Base-by-base conservation (phyloP, 148 eudicot species). In the Spergularia bocconei region DNA sequence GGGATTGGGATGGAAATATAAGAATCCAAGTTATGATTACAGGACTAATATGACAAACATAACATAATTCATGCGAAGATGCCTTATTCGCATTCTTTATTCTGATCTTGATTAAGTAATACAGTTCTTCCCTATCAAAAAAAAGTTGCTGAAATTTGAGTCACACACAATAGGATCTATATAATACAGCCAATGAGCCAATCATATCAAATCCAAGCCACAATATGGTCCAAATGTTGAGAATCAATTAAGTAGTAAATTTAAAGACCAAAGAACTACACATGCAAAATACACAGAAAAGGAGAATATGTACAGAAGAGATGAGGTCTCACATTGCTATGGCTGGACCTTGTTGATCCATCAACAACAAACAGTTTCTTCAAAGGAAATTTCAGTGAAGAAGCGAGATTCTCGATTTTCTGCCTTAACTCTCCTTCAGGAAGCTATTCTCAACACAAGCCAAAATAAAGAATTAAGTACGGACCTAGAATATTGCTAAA, bases 261-360 rank as follows among this genome's bases (percentile, higher is more conserved):
- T 38, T 38, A 8, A 74, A 25, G 21, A 15, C 44, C 4, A 25
- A 59, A 33, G 38, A 67, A 29, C 14, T 44, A 61, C 13, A 62
- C 12, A 69, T 16, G 48, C 16, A 38, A 17, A 20, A 44, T 41
- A 15, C 41, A 29, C n/a, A 75, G 12, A 8, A 44, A 55, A 21
- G 33, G 6, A 73, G 48, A 63, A 61, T 50, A 58, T 38, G n/a
- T 19, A 79, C 36, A 52, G 44, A 66, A 63, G 77, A 81, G 64
- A 54, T 59, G 67, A 79, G 72, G 55, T 50, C 99, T 89, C 83
- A 96, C 99, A 89, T 96, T 96, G 89, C 98, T 96, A 76, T 96
- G 99, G 83, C 97, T 88, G 69, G 99, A 96, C 83, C 99, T 89
- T 25, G 91, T 96, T 39, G 99, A 96, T 83, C 99, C 99, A 86